phyloP scores from a whole-genome alignment of 2,329 filamentous ascomycete species.

The Verticillium albo-atrum region DNA sequence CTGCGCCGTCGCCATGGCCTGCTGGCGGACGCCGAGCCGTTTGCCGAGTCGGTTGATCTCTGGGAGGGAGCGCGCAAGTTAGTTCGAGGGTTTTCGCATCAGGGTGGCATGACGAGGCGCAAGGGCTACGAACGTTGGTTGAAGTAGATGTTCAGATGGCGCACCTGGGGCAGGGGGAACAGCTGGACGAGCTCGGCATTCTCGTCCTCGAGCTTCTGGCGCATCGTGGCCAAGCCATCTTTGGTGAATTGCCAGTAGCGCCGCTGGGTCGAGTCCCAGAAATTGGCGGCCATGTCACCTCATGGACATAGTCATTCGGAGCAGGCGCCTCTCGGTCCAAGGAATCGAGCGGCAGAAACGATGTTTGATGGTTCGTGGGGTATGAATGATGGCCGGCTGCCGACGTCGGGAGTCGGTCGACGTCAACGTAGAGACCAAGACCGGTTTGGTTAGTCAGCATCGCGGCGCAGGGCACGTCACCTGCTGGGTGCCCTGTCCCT shows the following conservation, averaged over 20 bases:
- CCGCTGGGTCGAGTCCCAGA: conserved; percentile 92
- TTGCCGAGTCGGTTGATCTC: conserved; percentile 81
- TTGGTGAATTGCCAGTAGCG: conserved; percentile 76
- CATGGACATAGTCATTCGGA: background rate
- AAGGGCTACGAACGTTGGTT: conserved; percentile 61
- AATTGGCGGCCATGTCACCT: conserved; percentile 79
- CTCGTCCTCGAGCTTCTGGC: conserved; percentile 71
- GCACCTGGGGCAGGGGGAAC: conserved; percentile 76
- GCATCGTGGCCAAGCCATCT: conserved; percentile 70
- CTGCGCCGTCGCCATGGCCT: conserved; percentile 89
- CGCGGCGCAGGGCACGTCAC: too few species aligned
- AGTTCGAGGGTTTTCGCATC: background rate
- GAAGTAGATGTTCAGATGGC: conserved; percentile 86
- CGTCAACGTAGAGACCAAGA: too few species aligned
- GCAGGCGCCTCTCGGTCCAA: background rate
- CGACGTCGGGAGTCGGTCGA: too few species aligned
- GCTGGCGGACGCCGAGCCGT: conserved; percentile 79
- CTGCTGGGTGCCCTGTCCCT: too few species aligned
- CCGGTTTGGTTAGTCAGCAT: too few species aligned
- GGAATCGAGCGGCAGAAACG: background rate
- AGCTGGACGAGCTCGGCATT: conserved; percentile 70
- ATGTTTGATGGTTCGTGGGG: background rate
- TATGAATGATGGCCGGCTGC: background rate
- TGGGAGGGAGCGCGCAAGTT: conserved; percentile 25
- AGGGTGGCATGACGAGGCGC: background rate